Conservation (phyloP, 2,329 filamentous ascomycete species). For the Seiridium cupressi region DNA sequence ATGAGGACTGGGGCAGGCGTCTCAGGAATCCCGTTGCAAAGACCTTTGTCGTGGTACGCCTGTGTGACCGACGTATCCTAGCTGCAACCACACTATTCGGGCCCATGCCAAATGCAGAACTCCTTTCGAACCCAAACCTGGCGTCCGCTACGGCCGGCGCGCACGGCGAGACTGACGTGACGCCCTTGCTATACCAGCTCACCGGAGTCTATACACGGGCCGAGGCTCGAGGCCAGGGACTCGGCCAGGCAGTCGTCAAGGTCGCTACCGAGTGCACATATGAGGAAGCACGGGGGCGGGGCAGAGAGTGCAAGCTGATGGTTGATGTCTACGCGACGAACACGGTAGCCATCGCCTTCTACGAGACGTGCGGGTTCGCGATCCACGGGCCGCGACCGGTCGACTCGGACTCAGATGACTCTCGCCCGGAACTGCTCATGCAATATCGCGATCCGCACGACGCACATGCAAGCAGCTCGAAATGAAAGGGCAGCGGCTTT, state of each 20-base stretch:
- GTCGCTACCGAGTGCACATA: constrained; percentile 23
- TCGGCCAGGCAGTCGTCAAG: constrained; percentile 30
- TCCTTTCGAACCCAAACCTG: constrained; percentile 18
- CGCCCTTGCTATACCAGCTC: constrained; percentile 27
- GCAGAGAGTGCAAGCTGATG: constrained; percentile 21
- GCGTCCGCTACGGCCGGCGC: not conserved
- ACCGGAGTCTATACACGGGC: constrained; percentile 36
- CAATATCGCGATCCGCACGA: constrained; percentile 10
- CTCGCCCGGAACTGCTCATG: constrained; percentile 18
- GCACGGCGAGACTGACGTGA: not conserved
- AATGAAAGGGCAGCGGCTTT: not conserved
- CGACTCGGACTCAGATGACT: not conserved
- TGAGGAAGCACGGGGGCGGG: constrained; percentile 17
- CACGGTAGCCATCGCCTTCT: constrained; percentile 28
- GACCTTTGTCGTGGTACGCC: constrained; percentile 29
- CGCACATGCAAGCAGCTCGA: not conserved
- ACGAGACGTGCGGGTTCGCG: constrained; percentile 33
- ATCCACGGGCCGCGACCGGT: constrained; percentile 10
- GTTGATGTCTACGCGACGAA: constrained; percentile 34
- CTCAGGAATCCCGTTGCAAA: constrained; percentile 31
- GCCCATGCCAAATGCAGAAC: constrained; percentile 21
- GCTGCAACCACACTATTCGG: constrained; percentile 30
- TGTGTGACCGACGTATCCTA: constrained; percentile 21
- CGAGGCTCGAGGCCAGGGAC: constrained; percentile 31
- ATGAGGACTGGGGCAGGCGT: constrained; percentile 33